Conservation (phyloP, 2,329 filamentous ascomycete species). For the Botrytis aclada region DNA sequence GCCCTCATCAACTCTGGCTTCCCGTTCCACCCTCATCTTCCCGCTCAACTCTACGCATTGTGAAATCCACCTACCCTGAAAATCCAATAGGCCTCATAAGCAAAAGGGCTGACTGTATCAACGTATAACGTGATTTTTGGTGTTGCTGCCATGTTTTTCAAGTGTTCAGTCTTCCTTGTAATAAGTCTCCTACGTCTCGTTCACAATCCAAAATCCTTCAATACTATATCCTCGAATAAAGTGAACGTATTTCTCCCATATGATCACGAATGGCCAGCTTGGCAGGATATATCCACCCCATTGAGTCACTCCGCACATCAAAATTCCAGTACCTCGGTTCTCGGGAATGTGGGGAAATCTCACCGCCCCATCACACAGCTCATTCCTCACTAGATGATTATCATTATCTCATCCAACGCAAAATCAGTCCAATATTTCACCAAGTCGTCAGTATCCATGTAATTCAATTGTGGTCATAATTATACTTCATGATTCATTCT, state of each 20-base stretch:
- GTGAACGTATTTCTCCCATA: neutral
- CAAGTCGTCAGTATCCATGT: neutral
- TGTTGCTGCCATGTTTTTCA: neutral
- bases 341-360: neutral
- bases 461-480: neutral
- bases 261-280: neutral
- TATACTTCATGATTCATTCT: slow-evolving; percentile 17
- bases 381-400: neutral
- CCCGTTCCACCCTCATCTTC: neutral
- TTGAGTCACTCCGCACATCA: neutral
- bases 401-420: neutral
- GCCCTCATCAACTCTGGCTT: neutral
- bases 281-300: neutral
- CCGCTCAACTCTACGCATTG: neutral
- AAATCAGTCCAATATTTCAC: neutral
- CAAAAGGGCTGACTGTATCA: slow-evolving; percentile 59
- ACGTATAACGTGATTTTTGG: slow-evolving; percentile 33
- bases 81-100: slow-evolving; percentile 56
- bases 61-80: slow-evolving; percentile 43
- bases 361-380: neutral
- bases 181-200: neutral
- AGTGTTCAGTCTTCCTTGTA: neutral
- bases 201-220: neutral
- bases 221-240: neutral
- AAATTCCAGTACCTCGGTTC: neutral